Conservation (phyloP, 768 basidiomycete species). For the Tulasnella sp. region DNA sequence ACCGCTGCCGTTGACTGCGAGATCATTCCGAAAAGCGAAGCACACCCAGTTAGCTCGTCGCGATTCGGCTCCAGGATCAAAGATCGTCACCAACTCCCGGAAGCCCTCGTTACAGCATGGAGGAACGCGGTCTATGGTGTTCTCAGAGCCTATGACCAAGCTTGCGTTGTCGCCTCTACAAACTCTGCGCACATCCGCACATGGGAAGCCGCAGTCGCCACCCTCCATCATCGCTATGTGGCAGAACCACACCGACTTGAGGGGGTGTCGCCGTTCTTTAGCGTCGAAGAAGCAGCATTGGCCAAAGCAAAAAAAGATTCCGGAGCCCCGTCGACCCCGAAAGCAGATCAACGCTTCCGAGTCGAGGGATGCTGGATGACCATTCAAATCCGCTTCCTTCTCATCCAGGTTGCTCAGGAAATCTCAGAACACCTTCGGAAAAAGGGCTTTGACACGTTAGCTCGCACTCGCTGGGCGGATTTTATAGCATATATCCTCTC, state of each 20-base stretch:
- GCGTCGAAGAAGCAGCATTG: conserved; percentile 52
- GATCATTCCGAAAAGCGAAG: neutral
- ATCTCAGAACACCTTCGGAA: conserved; percentile 49
- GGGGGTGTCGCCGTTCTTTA: conserved; percentile 47
- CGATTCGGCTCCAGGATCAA: conserved; percentile 1
- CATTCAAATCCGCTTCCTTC: conserved; percentile 56
- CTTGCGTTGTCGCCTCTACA: conserved; percentile 49
- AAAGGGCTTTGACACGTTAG: conserved; percentile 29
- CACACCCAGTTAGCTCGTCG: neutral
- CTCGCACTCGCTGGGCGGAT: conserved; percentile 48
- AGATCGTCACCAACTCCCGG: conserved; percentile 1
- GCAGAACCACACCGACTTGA: conserved; percentile 45
- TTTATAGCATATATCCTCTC: conserved; percentile 54
- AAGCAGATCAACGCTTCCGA: conserved; percentile 60
- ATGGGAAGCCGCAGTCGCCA: conserved; percentile 63
- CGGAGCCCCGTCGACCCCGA: conserved; percentile 57
- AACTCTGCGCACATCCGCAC: conserved; percentile 62
- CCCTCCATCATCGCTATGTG: conserved; percentile 56
- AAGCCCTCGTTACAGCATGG: conserved; percentile 47
- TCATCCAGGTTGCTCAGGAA: conserved; percentile 51
- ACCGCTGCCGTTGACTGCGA: neutral
- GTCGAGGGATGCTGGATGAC: conserved; percentile 65
- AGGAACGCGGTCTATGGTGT: conserved; percentile 46
- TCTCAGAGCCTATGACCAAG: conserved; percentile 48
- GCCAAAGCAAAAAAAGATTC: conserved; percentile 55